phyloP scores from a whole-genome alignment of 169 alveolate species.

The Cyclospora cayetanensis region DNA sequence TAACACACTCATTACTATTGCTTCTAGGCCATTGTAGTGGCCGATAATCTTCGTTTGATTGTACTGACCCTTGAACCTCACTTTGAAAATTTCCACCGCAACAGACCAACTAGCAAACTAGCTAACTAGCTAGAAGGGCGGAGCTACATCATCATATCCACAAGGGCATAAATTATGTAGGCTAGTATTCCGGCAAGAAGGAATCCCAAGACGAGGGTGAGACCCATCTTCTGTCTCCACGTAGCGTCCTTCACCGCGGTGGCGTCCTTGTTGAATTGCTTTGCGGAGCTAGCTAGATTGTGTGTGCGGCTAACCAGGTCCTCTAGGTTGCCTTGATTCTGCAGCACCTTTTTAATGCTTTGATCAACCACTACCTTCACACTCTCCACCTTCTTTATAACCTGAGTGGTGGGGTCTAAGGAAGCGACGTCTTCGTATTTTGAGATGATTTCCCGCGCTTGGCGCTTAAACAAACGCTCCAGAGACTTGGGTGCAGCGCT shows the following conservation, averaged over 20 bases:
- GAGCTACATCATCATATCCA: background rate
- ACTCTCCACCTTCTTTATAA: conserved; percentile 22
- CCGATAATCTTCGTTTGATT: too few relatives aligned
- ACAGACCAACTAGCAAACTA: background rate
- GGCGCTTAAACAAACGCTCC: background rate
- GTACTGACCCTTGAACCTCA: too few relatives aligned
- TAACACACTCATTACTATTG: too few relatives aligned
- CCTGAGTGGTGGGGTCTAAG: conserved; percentile 30
- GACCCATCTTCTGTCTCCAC: background rate
- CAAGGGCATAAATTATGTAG: background rate
- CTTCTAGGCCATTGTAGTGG: too few relatives aligned
- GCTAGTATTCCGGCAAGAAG: background rate
- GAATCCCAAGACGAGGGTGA: background rate
- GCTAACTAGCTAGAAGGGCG: background rate
- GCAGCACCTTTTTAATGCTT: conserved; percentile 5
- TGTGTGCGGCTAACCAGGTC: background rate
- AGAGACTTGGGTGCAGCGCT: background rate
- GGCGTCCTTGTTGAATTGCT: background rate
- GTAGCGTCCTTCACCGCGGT: background rate
- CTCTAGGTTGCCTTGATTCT: conserved; percentile 17
- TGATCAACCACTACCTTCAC: conserved; percentile 30
- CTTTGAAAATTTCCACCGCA: too few relatives aligned
- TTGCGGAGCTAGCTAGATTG: background rate
- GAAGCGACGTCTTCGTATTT: background rate
- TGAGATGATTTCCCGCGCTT: background rate